Percentiles rank a stretch among this genome's conserved stretches.
Evolutionary conservation across 1,284 basidiomycete genomes (phyloP).

Genomic region (Tremellales sp.): DNA sequence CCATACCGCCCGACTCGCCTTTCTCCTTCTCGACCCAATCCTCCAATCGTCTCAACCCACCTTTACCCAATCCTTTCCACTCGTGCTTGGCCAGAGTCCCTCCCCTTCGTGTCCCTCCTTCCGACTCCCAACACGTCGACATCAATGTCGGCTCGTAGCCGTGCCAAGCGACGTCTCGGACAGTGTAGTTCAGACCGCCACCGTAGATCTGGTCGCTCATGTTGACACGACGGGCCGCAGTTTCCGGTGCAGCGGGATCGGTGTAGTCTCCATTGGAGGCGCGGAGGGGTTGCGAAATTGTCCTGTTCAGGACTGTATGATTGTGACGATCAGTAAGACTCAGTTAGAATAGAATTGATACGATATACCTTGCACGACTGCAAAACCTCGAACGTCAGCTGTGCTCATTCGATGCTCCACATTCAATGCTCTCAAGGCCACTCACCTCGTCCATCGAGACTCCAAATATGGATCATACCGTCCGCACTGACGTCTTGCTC

Average conservation of each 20-base stretch:
- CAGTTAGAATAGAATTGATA: neutral
- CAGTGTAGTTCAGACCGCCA: constrained; percentile 43
- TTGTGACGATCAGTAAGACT: too few relatives aligned
- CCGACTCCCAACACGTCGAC: constrained; percentile 81
- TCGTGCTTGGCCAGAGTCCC: constrained; percentile 84
- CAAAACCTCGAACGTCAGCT: neutral
- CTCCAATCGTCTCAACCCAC: constrained; percentile 58
- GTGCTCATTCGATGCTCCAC: too few relatives aligned
- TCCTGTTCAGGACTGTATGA: constrained; percentile 67
- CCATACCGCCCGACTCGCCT: too few relatives aligned
- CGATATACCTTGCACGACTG: constrained; percentile 24
- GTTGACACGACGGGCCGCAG: neutral
- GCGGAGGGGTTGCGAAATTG: constrained; percentile 66
- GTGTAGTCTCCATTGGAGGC: constrained; percentile 39
- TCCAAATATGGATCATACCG: constrained; percentile 72
- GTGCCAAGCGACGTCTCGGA: constrained; percentile 71
- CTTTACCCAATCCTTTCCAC: constrained; percentile 84
- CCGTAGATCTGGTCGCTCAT: constrained; percentile 54
- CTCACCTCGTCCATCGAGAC: constrained; percentile 69
- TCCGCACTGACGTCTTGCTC: constrained; percentile 19
- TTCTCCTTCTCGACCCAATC: constrained; percentile 65
- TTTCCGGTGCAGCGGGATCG: constrained; percentile 38
- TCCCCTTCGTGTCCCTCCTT: constrained; percentile 51
- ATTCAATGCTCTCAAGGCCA: neutral
- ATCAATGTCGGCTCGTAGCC: constrained; percentile 74